Percentiles rank a stretch among this genome's conserved stretches.
phyloP scores from a whole-genome alignment of 371 early-diverging fungal genomes.

The Parasitella parasitica region DNA sequence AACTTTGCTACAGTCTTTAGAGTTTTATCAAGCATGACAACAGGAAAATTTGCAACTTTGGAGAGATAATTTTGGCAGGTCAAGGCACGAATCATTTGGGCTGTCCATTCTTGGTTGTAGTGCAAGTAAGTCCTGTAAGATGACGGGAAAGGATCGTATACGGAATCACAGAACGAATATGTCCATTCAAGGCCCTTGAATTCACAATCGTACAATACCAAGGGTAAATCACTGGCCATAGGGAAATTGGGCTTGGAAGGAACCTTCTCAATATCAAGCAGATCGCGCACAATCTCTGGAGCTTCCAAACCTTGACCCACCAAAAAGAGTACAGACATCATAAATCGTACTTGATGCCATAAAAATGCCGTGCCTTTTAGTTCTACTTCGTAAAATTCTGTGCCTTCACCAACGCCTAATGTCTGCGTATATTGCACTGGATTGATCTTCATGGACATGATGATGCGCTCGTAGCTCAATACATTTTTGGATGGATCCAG shows the following conservation, averaged over 20 bases:
- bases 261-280: slow-evolving; percentile 36
- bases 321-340: slow-evolving; percentile 88
- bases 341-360: slow-evolving; percentile 97
- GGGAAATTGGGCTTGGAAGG: slow-evolving; percentile 39
- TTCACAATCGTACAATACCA: slow-evolving; percentile 86
- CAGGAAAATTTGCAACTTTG: slow-evolving; percentile 14
- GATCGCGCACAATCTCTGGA: slow-evolving; percentile 33
- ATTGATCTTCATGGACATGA: slow-evolving; percentile 67
- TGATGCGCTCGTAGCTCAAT: slow-evolving; percentile 69
- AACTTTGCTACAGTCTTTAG: slow-evolving; percentile 11
- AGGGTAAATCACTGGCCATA: slow-evolving; percentile 81
- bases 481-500: slow-evolving; percentile 85
- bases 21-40: slow-evolving; percentile 17
- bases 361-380: slow-evolving; percentile 87
- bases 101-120: slow-evolving; percentile 54
- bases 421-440: slow-evolving; percentile 34
- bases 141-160: slow-evolving; percentile 30
- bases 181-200: slow-evolving; percentile 64
- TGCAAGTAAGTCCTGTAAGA: slow-evolving; percentile 43
- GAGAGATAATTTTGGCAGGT: slow-evolving; percentile 36
- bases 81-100: slow-evolving; percentile 48
- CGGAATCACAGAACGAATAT: slow-evolving; percentile 23
- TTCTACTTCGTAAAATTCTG: slow-evolving; percentile 66
- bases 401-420: slow-evolving; percentile 13
- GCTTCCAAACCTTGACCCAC: slow-evolving; percentile 65